Evolutionary conservation across 2,329 filamentous ascomycete species (phyloP).

Genomic region (Setomelanomma holmii): DNA sequence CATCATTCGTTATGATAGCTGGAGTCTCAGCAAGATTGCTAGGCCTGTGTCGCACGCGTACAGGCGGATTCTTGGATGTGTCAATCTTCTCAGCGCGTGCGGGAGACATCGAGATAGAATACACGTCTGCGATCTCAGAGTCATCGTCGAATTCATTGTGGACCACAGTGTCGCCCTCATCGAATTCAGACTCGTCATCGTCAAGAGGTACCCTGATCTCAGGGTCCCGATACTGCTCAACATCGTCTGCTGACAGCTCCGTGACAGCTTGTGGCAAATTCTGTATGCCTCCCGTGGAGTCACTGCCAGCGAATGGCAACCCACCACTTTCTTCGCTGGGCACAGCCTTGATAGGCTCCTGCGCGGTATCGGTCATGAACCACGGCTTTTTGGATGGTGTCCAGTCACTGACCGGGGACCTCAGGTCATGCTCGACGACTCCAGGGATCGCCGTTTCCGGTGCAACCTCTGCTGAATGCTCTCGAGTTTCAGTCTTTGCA

Average conservation of each 20-base stretch:
- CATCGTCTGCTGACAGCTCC: not conserved
- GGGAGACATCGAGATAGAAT: not conserved
- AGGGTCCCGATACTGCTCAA: not conserved
- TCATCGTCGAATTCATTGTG: slow-evolving; percentile 35
- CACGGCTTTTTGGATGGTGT: slow-evolving; percentile 7
- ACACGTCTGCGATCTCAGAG: not conserved
- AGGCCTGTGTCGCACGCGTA: slow-evolving; percentile 1
- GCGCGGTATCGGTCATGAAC: slow-evolving; percentile 2
- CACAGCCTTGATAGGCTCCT: not conserved
- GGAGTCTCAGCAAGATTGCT: slow-evolving; percentile 21
- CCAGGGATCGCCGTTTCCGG: not conserved
- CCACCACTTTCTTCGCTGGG: not conserved
- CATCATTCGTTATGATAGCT: slow-evolving; percentile 27
- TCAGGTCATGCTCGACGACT: not conserved
- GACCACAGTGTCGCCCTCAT: slow-evolving; percentile 45
- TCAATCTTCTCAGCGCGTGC: not conserved
- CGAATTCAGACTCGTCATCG: slow-evolving; percentile 41
- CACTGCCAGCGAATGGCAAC: not conserved
- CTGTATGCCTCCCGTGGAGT: not conserved
- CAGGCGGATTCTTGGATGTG: not conserved
- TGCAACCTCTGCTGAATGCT: not conserved
- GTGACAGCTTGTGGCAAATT: not conserved
- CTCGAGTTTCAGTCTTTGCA: not conserved
- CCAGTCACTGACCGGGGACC: not conserved
- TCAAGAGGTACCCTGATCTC: slow-evolving; percentile 6